Conservation (phyloP, 495 filamentous ascomycete genomes). For the Aspergillus asperescens region DNA sequence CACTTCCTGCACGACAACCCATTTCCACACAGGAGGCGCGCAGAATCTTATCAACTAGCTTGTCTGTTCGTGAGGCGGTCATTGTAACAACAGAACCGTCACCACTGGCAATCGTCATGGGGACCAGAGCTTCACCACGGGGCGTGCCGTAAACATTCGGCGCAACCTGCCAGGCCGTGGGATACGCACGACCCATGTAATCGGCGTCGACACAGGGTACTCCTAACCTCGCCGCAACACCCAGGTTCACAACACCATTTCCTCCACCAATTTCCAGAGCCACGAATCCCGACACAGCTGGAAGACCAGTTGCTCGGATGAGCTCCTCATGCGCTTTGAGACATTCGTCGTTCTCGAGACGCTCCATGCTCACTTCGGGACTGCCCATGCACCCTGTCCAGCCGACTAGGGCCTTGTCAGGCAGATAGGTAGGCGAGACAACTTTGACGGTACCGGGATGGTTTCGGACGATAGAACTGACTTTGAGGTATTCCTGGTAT, state of each 20-base stretch:
- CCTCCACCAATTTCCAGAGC: slow-evolving; percentile 36
- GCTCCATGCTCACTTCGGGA: slow-evolving; percentile 29
- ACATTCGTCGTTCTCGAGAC: slow-evolving; percentile 30
- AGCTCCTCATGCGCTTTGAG: slow-evolving; percentile 26
- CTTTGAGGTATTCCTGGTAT: slow-evolving; percentile 25
- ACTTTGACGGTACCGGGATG: slow-evolving; percentile 15
- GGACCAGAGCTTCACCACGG: slow-evolving; percentile 25
- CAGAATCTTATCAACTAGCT: slow-evolving; percentile 28
- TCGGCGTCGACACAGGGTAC: slow-evolving; percentile 36
- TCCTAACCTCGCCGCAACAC: slow-evolving; percentile 22
- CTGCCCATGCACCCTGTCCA: slow-evolving; percentile 28
- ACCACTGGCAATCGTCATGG: slow-evolving; percentile 33
- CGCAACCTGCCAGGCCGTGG: slow-evolving; percentile 32
- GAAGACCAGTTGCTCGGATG: slow-evolving; percentile 24
- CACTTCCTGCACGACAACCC: slow-evolving; percentile 28
- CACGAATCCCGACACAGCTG: slow-evolving; percentile 26
- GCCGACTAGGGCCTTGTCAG: slow-evolving; percentile 18
- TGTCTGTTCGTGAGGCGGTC: slow-evolving; percentile 31
- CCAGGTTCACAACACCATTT: slow-evolving; percentile 33
- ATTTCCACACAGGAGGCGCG: slow-evolving; percentile 32
- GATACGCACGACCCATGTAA: slow-evolving; percentile 35
- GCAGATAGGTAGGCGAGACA: slow-evolving; percentile 18
- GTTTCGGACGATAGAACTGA: slow-evolving; percentile 6
- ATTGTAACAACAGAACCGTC: slow-evolving; percentile 34
- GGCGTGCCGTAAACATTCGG: slow-evolving; percentile 25